These are phyloP conservation scores for Neurospora sp. DNA, from an alignment of 495 filamentous ascomycete species.

Conservation along the genomic window DNA sequence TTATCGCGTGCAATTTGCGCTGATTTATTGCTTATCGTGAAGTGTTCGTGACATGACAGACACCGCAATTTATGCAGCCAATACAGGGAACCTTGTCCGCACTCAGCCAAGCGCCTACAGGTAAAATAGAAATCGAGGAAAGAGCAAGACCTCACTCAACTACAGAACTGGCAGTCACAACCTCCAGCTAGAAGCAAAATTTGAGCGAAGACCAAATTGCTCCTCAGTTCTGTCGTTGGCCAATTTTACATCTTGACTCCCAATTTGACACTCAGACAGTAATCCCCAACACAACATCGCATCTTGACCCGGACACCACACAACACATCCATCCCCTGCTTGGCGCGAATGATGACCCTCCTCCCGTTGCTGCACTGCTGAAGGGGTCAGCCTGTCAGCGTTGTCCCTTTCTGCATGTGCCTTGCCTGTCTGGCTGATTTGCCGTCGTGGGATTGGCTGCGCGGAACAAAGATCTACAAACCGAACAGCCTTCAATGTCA, in stretches of 20 bases:
- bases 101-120: neutral
- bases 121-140: neutral
- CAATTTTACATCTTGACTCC: neutral
- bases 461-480: neutral
- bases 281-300: neutral
- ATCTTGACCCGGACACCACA: neutral
- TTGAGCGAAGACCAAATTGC: neutral
- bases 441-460: constrained; percentile 7
- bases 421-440: constrained; percentile 15
- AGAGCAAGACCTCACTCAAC: neutral
- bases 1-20: neutral
- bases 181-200: neutral
- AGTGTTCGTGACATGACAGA: neutral
- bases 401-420: constrained; percentile 19
- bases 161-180: neutral
- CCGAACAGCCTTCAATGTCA: neutral
- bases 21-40: neutral
- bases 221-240: neutral
- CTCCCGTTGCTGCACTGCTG: neutral
- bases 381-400: constrained; percentile 15
- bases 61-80: neutral
- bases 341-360: neutral
- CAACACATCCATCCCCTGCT: neutral
- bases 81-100: neutral
- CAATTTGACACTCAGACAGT: neutral